phyloP scores from a whole-genome alignment of 169 alveolate genomes.

The Babesia divergens region DNA sequence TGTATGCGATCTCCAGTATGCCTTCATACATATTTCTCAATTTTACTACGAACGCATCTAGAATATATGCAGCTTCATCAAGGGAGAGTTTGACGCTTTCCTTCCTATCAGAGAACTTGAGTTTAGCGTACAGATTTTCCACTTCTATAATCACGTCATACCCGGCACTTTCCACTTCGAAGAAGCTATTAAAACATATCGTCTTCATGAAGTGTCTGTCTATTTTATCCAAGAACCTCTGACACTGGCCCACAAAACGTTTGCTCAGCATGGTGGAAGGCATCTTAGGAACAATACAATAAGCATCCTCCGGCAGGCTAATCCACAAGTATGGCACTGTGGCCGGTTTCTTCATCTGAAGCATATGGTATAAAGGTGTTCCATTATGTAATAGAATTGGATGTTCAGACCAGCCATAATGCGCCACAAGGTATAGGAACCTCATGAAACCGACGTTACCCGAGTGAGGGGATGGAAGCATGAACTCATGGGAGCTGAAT shows the following conservation, averaged over 20 bases:
- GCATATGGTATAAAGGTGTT: background rate
- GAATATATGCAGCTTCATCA: constrained; percentile 7
- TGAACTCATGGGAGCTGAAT: constrained; percentile 7
- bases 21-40: background rate
- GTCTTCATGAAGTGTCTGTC: constrained; percentile 6
- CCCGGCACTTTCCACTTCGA: background rate
- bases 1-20: constrained; percentile 6
- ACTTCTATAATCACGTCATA: background rate
- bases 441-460: constrained; percentile 9
- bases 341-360: background rate
- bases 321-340: constrained; percentile 29
- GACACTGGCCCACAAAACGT: constrained; percentile 20
- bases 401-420: constrained; percentile 17
- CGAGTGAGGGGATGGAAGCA: background rate
- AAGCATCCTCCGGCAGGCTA: constrained; percentile 38
- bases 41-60: background rate
- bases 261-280: constrained; percentile 7
- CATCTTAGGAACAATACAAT: constrained; percentile 11
- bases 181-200: background rate
- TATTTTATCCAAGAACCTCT: background rate
- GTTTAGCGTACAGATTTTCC: constrained; percentile 1
- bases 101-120: background rate
- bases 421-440: constrained; percentile 31
- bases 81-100: constrained; percentile 1
- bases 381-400: constrained; percentile 11